Percentiles rank a stretch among this genome's conserved stretches.
Conservation (phyloP, 192 early-diverging fungal genomes). For the Entomortierella lignicola region DNA sequence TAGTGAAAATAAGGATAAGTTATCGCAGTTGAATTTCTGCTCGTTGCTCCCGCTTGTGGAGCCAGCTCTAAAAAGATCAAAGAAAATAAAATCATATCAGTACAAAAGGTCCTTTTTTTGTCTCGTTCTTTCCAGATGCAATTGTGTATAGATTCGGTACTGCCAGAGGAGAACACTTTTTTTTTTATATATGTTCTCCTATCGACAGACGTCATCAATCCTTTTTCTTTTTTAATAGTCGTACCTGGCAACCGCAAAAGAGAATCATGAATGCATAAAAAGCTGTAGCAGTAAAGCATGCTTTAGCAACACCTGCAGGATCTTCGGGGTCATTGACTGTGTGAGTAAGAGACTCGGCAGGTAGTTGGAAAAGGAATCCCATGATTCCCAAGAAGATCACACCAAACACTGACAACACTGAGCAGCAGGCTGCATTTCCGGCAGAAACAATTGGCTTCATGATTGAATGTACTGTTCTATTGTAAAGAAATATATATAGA, state of each 20-base stretch:
- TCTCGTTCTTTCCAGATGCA: too few species aligned
- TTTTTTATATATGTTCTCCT: background rate
- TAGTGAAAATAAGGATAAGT: background rate
- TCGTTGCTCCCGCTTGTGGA: constrained; percentile 48
- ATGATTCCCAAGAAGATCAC: constrained; percentile 61
- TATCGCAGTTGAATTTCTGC: constrained; percentile 49
- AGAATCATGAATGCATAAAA: constrained; percentile 64
- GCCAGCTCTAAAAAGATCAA: constrained; percentile 53
- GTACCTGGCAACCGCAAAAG: constrained; percentile 65
- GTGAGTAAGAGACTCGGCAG: constrained; percentile 62
- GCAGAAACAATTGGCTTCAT: constrained; percentile 65
- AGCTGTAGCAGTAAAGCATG: constrained; percentile 61
- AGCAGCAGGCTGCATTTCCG: constrained; percentile 60
- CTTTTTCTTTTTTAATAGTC: background rate
- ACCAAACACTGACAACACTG: constrained; percentile 59
- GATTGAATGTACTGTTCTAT: constrained; percentile 6
- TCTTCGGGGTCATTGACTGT: constrained; percentile 58
- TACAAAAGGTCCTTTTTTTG: too few species aligned
- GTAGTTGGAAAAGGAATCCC: constrained; percentile 55
- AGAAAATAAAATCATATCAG: too few species aligned
- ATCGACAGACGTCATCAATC: constrained; percentile 5
- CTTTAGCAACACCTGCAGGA: constrained; percentile 58
- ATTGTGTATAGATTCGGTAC: too few species aligned
- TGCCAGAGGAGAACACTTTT: too few species aligned
- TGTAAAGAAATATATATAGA: background rate